Base-by-base conservation (phyloP, 2,329 filamentous ascomycete genomes). In the Xylaria sp. region DNA sequence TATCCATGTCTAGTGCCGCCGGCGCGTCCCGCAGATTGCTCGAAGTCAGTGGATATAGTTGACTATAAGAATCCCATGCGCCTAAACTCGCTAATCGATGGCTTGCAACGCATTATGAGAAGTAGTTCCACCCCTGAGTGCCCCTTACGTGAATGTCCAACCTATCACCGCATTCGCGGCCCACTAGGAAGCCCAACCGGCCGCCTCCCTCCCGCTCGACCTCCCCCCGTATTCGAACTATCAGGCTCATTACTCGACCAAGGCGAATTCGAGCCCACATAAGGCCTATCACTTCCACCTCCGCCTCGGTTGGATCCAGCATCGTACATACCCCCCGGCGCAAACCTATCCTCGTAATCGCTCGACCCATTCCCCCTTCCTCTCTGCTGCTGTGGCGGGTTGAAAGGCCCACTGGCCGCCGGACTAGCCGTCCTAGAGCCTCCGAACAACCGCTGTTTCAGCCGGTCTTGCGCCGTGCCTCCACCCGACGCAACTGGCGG, bases 361-460 rank as follows among this genome's bases (percentile, higher is more conserved):
- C 76, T 76, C 20, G 78, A 77, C 3, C 75, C 76, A n/a, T 78
- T 77, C 55, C 78, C 78, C 18, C 77, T 69, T 15, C 73, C 74
- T 52, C 73, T 73, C 63, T 77, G 75, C 63, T 77, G 75, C 63
- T 76, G 73, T 54, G 85, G 84, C 66, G 85, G 84, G 66, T 85
- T 83, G 69, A 86, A 87, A 6, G 86, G 84, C 3, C 83, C 82
- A 25, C 76, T 75, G 20, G 80, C 78, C 28, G 82, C 82, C 9
- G 89, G 88, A 72, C 89, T 91, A 57, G 84, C 83, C 52, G 87
- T 87, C 73, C 87, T 85, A 25, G 87, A 81, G 5, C 85, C 87
- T n/a, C 89, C 89, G 86, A 94, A 94, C 55, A 97, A 82, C 70
- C 93, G 85, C 76, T 94, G 93, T 78, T 94, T 93, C 74, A 98